Evolutionary conservation across 306 rosid genomes (phyloP).

Genomic region (Fragaria ananassa): DNA sequence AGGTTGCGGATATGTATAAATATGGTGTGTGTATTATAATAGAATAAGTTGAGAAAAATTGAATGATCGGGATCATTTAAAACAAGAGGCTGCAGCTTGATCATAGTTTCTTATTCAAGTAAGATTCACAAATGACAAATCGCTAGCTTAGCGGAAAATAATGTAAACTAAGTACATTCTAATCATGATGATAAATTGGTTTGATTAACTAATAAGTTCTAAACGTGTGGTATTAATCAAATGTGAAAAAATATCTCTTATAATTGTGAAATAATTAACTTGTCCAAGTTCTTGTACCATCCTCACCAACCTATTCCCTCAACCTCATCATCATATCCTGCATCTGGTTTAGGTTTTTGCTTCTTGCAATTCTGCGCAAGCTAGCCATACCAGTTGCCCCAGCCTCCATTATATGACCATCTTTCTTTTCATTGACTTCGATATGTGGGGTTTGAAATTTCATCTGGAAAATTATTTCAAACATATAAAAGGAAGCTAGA

Average conservation of each 20-base stretch:
- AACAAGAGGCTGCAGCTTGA: constrained; percentile 3
- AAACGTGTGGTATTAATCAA: constrained; percentile 18
- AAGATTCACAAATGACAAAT: constrained; percentile 26
- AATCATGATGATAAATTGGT: constrained; percentile 15
- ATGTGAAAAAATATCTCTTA: constrained; percentile 5
- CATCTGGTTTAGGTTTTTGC: not conserved
- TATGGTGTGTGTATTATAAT: not conserved
- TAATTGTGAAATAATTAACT: constrained; percentile 13
- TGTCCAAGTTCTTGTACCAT: constrained; percentile 28
- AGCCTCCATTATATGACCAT: constrained; percentile 27
- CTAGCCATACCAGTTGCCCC: not conserved
- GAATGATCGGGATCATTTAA: constrained; percentile 4
- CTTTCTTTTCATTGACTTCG: constrained; percentile 76
- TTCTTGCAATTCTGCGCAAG: not conserved
- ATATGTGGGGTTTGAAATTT: constrained; percentile 32
- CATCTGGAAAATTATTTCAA: constrained; percentile 35
- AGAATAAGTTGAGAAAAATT: constrained; percentile 12
- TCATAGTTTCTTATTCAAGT: constrained; percentile 32
- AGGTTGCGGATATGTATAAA: constrained; percentile 22
- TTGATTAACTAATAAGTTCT: constrained; percentile 6
- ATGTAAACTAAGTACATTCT: constrained; percentile 22
- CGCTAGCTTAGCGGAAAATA: constrained; percentile 19
- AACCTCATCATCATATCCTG: not conserved
- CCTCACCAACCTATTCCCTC: constrained; percentile 34
- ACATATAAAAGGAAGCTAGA: constrained; percentile 25